Evolutionary conservation across 106 monocot genomes (phyloP).

Genomic region (Vanilla planifolia): DNA sequence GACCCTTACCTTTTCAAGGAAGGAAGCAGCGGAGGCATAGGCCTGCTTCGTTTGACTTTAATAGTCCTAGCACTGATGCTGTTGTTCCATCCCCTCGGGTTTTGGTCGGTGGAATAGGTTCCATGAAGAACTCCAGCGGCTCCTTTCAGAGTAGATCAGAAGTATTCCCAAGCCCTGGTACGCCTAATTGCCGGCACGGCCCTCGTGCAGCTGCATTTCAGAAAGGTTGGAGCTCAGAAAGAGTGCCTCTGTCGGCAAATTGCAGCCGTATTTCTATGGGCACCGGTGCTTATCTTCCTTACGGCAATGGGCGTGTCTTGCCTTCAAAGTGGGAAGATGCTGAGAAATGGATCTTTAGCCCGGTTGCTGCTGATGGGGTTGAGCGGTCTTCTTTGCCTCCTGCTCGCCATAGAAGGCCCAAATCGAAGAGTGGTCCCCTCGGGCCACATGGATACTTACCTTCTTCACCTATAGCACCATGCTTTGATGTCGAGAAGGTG

Average conservation of each 20-base stretch:
- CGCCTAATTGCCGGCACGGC: conserved; percentile 35
- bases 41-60: conserved; percentile 49
- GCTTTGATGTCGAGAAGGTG: conserved; percentile 47
- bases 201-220: conserved; percentile 5
- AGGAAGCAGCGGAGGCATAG: conserved; percentile 22
- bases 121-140: conserved; percentile 28
- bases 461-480: conserved; percentile 42
- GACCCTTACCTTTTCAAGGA: conserved; percentile 11
- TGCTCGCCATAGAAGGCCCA: conserved; percentile 48
- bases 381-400: conserved; percentile 20
- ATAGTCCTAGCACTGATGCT: conserved; percentile 27
- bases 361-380: conserved; percentile 41
- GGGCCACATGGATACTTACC: conserved; percentile 43
- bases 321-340: conserved; percentile 99
- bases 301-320: conserved; percentile 51
- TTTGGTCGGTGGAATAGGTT: conserved; percentile 12
- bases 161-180: conserved; percentile 45
- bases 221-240: conserved; percentile 65
- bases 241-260: conserved; percentile 40
- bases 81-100: conserved; percentile 43
- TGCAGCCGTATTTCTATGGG: conserved; percentile 30
- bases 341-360: conserved; percentile 94
- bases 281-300: conserved; percentile 37
- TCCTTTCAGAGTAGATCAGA: conserved; percentile 22
- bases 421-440: conserved; percentile 91